phyloP scores from a whole-genome alignment of 2,329 filamentous ascomycete genomes.

The Paradendryphiella salina region DNA sequence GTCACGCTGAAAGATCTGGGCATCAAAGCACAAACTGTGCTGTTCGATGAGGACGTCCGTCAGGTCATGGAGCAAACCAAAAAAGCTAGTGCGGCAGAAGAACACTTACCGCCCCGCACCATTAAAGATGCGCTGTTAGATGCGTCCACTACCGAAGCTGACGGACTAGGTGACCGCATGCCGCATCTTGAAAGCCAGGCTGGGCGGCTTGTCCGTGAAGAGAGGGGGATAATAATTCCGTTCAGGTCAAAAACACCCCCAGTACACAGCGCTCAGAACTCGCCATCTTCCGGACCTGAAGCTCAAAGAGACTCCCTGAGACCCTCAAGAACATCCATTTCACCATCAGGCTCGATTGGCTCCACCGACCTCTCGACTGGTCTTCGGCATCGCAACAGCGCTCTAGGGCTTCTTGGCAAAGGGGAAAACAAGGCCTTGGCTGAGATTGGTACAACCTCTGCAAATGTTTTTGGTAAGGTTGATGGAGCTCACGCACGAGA shows the following conservation, averaged over 20 bases:
- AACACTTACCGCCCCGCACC: slow-evolving; percentile 62
- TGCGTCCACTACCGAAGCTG: slow-evolving; percentile 85
- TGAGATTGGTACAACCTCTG: slow-evolving; percentile 66
- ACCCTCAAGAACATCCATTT: slow-evolving; percentile 34
- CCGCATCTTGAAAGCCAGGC: slow-evolving; percentile 48
- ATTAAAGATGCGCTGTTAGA: slow-evolving; percentile 90
- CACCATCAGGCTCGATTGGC: slow-evolving; percentile 38
- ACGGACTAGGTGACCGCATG: slow-evolving; percentile 57
- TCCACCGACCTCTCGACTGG: slow-evolving; percentile 41
- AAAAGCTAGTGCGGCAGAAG: slow-evolving; percentile 38
- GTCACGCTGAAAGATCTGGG: slow-evolving; percentile 74
- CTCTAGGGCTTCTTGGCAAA: slow-evolving; percentile 63
- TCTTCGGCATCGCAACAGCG: slow-evolving; percentile 57
- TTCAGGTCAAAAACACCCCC: slow-evolving; percentile 24
- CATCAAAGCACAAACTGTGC: slow-evolving; percentile 83
- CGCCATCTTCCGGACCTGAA: slow-evolving; percentile 42
- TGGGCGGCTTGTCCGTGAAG: slow-evolving; percentile 40
- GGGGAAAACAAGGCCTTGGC: slow-evolving; percentile 64
- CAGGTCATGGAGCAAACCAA: slow-evolving; percentile 52
- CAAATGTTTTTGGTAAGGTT: slow-evolving; percentile 67
- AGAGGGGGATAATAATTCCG: slow-evolving; percentile 31
- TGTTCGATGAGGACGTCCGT: slow-evolving; percentile 75
- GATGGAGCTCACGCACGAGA: slow-evolving; percentile 53
- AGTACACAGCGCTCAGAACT: slow-evolving; percentile 22
- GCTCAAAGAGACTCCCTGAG: slow-evolving; percentile 41